Evolutionary conservation across 2,329 filamentous ascomycete species (phyloP).

Genomic region (Ascochyta rabiei): DNA sequence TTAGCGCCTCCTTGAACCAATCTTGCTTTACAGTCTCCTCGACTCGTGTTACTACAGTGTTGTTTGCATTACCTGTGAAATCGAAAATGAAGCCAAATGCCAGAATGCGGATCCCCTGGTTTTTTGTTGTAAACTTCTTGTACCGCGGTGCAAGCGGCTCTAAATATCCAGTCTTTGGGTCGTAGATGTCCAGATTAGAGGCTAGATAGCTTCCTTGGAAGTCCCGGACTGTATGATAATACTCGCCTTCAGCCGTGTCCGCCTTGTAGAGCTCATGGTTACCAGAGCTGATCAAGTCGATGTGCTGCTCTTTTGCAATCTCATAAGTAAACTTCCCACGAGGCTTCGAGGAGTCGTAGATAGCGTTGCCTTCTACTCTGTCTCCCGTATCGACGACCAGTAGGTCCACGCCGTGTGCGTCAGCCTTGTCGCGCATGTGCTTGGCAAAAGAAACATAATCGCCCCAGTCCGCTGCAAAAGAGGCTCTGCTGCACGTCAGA

Average conservation of each 20-base stretch:
- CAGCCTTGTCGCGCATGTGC: conserved; percentile 79
- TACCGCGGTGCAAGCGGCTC: conserved; percentile 81
- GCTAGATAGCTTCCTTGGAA: conserved; percentile 83
- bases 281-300: conserved; percentile 85
- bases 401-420: conserved; percentile 79
- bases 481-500: conserved; percentile 61
- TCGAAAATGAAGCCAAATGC: conserved; percentile 96
- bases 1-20: conserved; percentile 88
- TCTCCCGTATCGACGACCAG: conserved; percentile 97
- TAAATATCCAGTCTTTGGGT: conserved; percentile 71
- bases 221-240: conserved; percentile 78
- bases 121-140: conserved; percentile 89
- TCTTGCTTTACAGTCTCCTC: conserved; percentile 78
- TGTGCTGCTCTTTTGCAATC: conserved; percentile 79
- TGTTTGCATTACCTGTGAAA: conserved; percentile 89
- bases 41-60: conserved; percentile 82
- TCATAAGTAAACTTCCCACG: conserved; percentile 89
- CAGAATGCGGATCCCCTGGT: conserved; percentile 80
- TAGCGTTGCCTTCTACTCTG: conserved; percentile 88
- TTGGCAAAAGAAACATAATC: conserved; percentile 94
- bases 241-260: conserved; percentile 78
- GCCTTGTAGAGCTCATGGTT: conserved; percentile 95
- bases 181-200: conserved; percentile 89
- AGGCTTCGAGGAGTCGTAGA: conserved; percentile 88
- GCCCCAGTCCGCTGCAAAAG: conserved; percentile 96